phyloP scores from a whole-genome alignment of 345 rosid genomes.

The Erysimum cheiranthoides region DNA sequence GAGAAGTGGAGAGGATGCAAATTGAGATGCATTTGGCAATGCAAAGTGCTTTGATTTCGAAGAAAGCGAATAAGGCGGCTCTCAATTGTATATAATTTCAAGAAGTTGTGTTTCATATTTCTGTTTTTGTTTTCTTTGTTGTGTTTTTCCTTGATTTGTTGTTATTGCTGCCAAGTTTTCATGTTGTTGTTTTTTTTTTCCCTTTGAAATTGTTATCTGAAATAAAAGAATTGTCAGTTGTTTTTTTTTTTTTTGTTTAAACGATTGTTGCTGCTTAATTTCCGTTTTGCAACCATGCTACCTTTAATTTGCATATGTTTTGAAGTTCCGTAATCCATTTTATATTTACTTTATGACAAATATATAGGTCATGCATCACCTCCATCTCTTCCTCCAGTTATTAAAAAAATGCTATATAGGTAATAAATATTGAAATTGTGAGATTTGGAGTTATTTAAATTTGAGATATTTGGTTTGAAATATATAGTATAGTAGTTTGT shows the following conservation, averaged over 20 bases:
- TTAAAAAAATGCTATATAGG: too few species aligned
- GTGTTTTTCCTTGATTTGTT: not conserved
- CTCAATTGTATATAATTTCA: constrained; percentile 1
- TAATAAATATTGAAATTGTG: not conserved
- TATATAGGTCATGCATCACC: not conserved
- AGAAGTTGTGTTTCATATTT: not conserved
- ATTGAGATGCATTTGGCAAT: constrained; percentile 30
- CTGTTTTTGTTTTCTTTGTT: not conserved
- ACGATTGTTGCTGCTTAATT: not conserved
- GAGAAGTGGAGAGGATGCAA: constrained; percentile 35
- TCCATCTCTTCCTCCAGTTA: too few species aligned
- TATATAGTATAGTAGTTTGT: not conserved
- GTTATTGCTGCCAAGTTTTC: not conserved
- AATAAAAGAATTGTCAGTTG: not conserved
- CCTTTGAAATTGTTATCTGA: not conserved
- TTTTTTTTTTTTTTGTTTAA: not conserved
- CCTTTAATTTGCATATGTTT: not conserved
- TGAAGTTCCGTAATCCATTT: not conserved
- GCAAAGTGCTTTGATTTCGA: constrained; percentile 19
- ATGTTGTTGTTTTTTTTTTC: not conserved
- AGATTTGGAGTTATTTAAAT: not conserved
- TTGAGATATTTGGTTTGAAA: not conserved
- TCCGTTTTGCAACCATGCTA: not conserved
- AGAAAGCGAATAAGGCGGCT: constrained; percentile 22
- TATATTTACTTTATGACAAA: not conserved